A percentile compares a stretch with the other conserved stretches of the same genome.
Evolutionary conservation across 1,139 yeast genomes (phyloP).

Genomic region (Fermentozyma sake): DNA sequence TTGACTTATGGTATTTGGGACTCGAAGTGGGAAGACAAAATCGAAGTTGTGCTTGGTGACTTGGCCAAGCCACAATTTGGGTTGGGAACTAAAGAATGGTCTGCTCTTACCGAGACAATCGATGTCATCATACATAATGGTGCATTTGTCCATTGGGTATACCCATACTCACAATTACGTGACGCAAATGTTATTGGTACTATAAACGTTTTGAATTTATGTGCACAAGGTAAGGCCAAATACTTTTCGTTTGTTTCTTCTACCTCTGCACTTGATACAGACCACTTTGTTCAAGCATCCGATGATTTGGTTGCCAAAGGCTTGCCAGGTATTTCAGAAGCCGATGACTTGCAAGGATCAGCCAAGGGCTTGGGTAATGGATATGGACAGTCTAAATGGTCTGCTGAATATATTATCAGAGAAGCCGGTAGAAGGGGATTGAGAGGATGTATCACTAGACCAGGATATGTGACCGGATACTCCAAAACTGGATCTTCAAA

Average conservation of each 20-base stretch:
- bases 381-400: slow-evolving; percentile 98
- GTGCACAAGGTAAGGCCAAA: slow-evolving; percentile 78
- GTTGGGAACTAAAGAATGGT: slow-evolving; percentile 55
- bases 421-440: slow-evolving; percentile 85
- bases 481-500: slow-evolving; percentile 81
- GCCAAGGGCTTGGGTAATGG: slow-evolving; percentile 82
- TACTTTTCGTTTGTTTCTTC: slow-evolving; percentile 90
- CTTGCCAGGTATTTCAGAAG: slow-evolving; percentile 67
- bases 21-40: slow-evolving; percentile 49
- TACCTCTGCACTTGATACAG: slow-evolving; percentile 86
- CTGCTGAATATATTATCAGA: slow-evolving; percentile 85
- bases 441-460: slow-evolving; percentile 85
- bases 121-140: slow-evolving; percentile 94
- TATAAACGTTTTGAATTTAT: slow-evolving; percentile 75
- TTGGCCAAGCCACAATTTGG: slow-evolving; percentile 73
- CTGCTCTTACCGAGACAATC: slow-evolving; percentile 46
- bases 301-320: slow-evolving; percentile 66
- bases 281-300: slow-evolving; percentile 71
- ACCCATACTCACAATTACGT: slow-evolving; percentile 84
- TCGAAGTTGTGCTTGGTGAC: slow-evolving; percentile 81
- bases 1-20: slow-evolving; percentile 85
- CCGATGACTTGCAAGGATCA: slow-evolving; percentile 80
- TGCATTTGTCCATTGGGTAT: slow-evolving; percentile 98
- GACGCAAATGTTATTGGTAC: slow-evolving; percentile 93
- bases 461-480: slow-evolving; percentile 94